phyloP scores from a whole-genome alignment of 108 stramenopile genomes.

The Schizochytrium sp. region DNA sequence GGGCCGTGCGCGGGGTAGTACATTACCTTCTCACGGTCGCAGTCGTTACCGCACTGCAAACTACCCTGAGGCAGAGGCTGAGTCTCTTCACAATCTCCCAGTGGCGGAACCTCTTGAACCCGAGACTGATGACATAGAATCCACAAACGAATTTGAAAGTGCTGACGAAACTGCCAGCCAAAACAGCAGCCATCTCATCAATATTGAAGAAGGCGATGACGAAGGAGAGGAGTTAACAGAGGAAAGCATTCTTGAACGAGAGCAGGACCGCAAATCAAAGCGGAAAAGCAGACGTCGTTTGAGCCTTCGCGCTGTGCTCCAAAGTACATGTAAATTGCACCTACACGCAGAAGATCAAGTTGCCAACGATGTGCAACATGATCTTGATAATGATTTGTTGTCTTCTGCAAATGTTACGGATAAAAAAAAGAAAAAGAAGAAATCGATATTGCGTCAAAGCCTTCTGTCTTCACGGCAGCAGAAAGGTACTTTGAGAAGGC shows the following conservation, averaged over 20 bases:
- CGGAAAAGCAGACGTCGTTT: no score
- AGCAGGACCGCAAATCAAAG: no score
- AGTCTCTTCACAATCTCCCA: no score
- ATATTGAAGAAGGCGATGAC: conserved; percentile 2
- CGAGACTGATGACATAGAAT: background rate
- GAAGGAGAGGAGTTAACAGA: background rate
- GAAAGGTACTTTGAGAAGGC: background rate
- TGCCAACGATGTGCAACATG: no score
- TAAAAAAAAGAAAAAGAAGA: background rate
- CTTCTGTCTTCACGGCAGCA: background rate
- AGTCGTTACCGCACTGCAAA: no score
- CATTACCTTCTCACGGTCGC: no score
- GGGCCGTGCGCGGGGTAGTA: no score
- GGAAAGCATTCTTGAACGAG: no score
- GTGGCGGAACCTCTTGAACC: background rate
- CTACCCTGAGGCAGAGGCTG: no score
- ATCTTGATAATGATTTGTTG: background rate
- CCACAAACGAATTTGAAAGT: background rate
- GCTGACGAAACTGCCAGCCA: background rate
- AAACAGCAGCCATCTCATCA: background rate
- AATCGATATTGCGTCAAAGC: background rate
- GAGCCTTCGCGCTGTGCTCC: no score
- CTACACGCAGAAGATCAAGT: no score
- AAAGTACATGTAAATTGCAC: no score
- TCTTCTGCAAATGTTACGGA: background rate